Base-by-base conservation (phyloP, 1,284 basidiomycete genomes). In the Hypsizygus ulmarius region DNA sequence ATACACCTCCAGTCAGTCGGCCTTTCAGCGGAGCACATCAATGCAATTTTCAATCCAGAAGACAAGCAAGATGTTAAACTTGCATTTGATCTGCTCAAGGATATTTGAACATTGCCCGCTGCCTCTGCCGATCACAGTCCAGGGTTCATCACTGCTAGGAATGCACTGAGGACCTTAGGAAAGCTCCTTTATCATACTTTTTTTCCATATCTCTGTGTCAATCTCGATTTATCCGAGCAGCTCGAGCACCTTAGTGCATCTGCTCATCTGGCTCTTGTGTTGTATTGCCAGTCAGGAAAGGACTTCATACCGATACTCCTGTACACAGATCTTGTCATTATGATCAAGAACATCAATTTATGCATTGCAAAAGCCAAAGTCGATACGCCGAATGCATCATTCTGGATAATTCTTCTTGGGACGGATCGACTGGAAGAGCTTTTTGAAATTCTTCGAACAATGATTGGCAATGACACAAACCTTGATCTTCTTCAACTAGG, bases 321-420 rank as follows among this genome's bases (percentile, higher is more conserved):
- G 3, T 71, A 62, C 52, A 56, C 62, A 11, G 67, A 73, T 44
- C 47, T 70, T 10, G 64, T 64, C 62, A 59, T 66, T 14, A 69
- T 67, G 62, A 61, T 73, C 47, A 73, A 72, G 52, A 71, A 71
- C 43, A 58, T 59, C 0, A 60, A 58, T 21, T 71, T 71, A 49
- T 67, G 66, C 25, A 54, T 70, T 11, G 65, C 70, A 0, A 72
- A 73, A 45, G 54, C 63, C 2, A 66, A 71, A 40, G 50, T 67
- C 4, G 63, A 69, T 37, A 42, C 62, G 36, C 70, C 64, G 0
- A 45, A 61, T 18, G 60, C 59, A 0, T 19, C 49, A 9, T 68
- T 72, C 45, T 71, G 45, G 28, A 47, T 70, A 3, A 68, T 71
- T 10, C 60, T 70, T 0, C 53, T 70, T 1, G 70, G 71, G 3